Conservation (phyloP, 1,284 basidiomycete genomes). For the Exobasidium cylindrosporum region DNA sequence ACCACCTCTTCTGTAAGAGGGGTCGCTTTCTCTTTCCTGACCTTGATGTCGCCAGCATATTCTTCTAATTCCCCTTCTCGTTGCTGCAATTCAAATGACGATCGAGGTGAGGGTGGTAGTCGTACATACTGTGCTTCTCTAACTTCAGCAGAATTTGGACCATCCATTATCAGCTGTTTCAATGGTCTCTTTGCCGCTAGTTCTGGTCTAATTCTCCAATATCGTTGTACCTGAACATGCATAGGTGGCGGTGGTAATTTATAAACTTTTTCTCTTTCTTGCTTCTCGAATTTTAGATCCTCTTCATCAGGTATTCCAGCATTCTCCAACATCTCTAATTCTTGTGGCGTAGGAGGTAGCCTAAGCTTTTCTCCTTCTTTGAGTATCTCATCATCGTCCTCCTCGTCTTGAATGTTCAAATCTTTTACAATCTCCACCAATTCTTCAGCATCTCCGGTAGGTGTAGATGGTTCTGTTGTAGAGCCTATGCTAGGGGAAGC, state of each 20-base stretch:
- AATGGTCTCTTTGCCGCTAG: conserved; percentile 11
- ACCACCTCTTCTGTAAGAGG: background rate
- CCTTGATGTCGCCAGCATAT: background rate
- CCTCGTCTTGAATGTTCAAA: conserved; percentile 11
- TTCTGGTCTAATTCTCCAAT: conserved; percentile 8
- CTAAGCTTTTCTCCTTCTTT: conserved; percentile 47
- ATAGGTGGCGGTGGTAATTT: conserved; percentile 21
- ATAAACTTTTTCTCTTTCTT: conserved; percentile 25
- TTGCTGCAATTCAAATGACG: background rate
- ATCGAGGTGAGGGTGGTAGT: conserved; percentile 11
- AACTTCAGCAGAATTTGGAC: conserved; percentile 5
- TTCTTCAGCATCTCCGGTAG: background rate
- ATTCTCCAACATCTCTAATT: conserved; percentile 48
- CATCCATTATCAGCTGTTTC: conserved; percentile 8
- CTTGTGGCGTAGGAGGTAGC: conserved; percentile 49
- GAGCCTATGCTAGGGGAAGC: background rate
- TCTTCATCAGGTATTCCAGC: conserved; percentile 51
- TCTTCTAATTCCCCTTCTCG: background rate
- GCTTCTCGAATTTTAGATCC: conserved; percentile 35
- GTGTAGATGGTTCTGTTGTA: background rate
- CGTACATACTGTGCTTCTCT: conserved; percentile 10
- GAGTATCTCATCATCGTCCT: conserved; percentile 30
- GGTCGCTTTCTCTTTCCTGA: background rate
- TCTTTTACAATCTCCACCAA: background rate
- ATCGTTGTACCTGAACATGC: conserved; percentile 9